Conservation (phyloP, 257 asterid genomes). For the Verbascum thapsus region DNA sequence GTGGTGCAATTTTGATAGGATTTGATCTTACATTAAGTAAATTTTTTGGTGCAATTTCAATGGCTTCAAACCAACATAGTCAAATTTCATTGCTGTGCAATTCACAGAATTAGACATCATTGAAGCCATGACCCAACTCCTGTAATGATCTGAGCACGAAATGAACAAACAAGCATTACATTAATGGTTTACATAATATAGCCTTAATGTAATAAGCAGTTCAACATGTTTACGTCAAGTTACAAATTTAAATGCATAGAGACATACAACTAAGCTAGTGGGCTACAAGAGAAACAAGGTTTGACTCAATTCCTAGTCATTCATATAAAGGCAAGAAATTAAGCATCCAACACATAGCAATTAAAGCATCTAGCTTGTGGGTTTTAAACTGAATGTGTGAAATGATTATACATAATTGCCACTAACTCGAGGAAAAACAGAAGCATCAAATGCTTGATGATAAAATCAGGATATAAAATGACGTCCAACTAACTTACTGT, state of each 20-base stretch:
- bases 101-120: slow-evolving; percentile 40
- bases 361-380: slow-evolving; percentile 14
- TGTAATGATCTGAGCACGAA: slow-evolving; percentile 3
- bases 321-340: neutral
- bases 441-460: slow-evolving; percentile 13
- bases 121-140: slow-evolving; percentile 44
- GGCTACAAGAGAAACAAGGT: too few species aligned
- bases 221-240: neutral
- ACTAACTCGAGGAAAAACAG: slow-evolving; percentile 16
- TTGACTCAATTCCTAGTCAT: neutral
- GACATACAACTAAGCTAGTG: too few species aligned
- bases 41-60: slow-evolving; percentile 31
- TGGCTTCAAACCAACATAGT: slow-evolving; percentile 45
- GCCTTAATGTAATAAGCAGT: neutral
- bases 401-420: slow-evolving; percentile 22
- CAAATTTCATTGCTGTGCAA: slow-evolving; percentile 38
- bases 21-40: slow-evolving; percentile 32
- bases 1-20: slow-evolving; percentile 24
- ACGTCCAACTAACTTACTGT: neutral
- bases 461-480: slow-evolving; percentile 2
- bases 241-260: too few species aligned
- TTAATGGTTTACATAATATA: slow-evolving; percentile 4
- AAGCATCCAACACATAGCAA: slow-evolving; percentile 7
- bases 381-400: neutral
- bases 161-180: neutral